phyloP scores from a whole-genome alignment of 371 early-diverging fungal species.

The Mortierella sp. region DNA sequence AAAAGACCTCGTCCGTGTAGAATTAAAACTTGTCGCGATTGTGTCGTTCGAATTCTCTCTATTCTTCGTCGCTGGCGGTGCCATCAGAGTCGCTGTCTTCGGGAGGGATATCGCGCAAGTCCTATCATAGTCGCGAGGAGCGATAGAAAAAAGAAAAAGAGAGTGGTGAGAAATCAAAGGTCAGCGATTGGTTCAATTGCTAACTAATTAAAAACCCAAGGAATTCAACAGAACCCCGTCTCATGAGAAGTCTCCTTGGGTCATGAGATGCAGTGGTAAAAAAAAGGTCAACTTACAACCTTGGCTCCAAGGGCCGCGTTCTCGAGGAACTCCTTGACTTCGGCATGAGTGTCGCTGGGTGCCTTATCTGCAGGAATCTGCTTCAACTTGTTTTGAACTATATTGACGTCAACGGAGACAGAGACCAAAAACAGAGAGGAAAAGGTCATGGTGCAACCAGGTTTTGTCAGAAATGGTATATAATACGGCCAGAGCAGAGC shows the following conservation, averaged over 20 bases:
- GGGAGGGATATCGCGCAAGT: constrained; percentile 17
- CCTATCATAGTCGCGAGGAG: constrained; percentile 11
- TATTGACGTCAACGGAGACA: constrained; percentile 2
- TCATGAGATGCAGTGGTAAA: background rate
- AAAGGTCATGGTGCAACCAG: background rate
- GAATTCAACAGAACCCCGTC: no score
- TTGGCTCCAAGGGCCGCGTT: constrained; percentile 20
- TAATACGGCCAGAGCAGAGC: background rate
- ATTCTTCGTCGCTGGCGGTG: constrained; percentile 29
- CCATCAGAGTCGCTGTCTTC: constrained; percentile 31
- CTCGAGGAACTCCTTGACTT: constrained; percentile 34
- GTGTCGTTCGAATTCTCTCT: background rate
- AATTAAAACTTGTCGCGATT: background rate
- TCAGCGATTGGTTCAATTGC: background rate
- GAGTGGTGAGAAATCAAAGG: background rate
- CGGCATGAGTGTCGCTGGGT: constrained; percentile 34
- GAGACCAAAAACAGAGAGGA: background rate
- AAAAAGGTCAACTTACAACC: constrained; percentile 24
- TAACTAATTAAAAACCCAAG: background rate
- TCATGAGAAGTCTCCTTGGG: background rate
- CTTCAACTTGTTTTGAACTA: constrained; percentile 44
- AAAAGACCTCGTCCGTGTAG: background rate
- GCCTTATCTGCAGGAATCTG: constrained; percentile 37
- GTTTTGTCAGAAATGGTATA: constrained; percentile 1
- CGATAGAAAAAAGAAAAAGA: background rate